Base-by-base conservation (phyloP, 202 grass and related monocot genomes). In the Dendrocalamus latiflorus region DNA sequence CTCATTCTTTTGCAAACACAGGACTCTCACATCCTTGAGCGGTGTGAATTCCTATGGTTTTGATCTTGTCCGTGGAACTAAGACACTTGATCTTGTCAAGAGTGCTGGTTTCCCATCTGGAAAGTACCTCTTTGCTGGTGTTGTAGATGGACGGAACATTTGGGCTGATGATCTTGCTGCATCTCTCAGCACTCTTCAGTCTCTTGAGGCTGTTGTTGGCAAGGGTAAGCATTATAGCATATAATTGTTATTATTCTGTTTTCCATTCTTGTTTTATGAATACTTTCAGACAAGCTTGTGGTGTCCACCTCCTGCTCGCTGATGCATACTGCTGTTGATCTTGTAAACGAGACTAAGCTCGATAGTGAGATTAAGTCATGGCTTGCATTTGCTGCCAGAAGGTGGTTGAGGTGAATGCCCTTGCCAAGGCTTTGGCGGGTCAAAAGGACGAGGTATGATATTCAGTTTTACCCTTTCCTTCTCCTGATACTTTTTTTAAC, bases 341-440 rank as follows among this genome's bases (percentile, higher is more conserved):
- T 97, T 59, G 81, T 94, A 21, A 97, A 97, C 26, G 94, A 97
- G 84, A 97, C 88, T 53, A 97, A 97, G 70, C 88, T 97, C 13
- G 94, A 97, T 59, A 78, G 65, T 54, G 95, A 98, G 83, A 95
- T 98, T 55, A 98, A 98, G 82, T 98, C 92, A 15, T 98, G 95
- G 95, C 77, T 98, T 6, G 92, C 90, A 20, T 98, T 98, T 90
- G 95, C 92, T 91, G 94, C 94, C 94, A 97, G 85, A 97, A 97
- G 86, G 94, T 97, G 41, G 83, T 97, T 87, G 94, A 97, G 82
- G 94, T 97, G 76, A 94, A 94, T 83, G 92, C 90, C 28, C 90
- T 97, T 83, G 94, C 90, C 33, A 97, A 91, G 78, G 92, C 94
- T 73, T 89, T 97, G 57, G 81, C 79, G 81, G 90, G 88, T 67